These are phyloP conservation scores for Paramecium sonneborni DNA, from an alignment of 73 alveolate genomes.

Conservation along the genomic window DNA sequence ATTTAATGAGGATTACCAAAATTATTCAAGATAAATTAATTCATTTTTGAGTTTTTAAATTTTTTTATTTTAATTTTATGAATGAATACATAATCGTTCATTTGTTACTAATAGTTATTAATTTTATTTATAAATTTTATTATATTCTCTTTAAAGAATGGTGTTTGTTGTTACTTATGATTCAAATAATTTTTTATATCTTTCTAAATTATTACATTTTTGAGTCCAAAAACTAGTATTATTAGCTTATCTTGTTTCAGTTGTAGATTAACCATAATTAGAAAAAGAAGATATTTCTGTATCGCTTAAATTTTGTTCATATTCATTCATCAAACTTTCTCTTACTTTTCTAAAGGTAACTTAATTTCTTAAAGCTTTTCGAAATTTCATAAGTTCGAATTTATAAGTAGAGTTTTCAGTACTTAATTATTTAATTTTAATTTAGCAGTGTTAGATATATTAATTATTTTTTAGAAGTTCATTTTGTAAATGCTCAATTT, in stretches of 20 bases:
- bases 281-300: neutral
- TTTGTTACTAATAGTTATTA: neutral
- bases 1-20: neutral
- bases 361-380: neutral
- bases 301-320: neutral
- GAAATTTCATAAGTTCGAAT: neutral
- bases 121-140: slow-evolving; percentile 19
- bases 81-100: neutral
- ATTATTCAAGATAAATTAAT: neutral
- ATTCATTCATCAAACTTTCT: neutral
- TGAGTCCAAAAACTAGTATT: neutral
- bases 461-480: slow-evolving; percentile 1
- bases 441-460: neutral
- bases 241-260: neutral
- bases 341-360: neutral
- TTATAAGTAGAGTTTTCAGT: neutral
- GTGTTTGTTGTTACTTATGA: neutral
- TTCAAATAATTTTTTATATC: slow-evolving; percentile 15
- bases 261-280: neutral
- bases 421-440: neutral
- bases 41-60: neutral
- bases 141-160: neutral
- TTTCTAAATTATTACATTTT: neutral
- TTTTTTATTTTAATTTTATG: neutral
- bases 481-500: neutral